A percentile compares a stretch with the other conserved stretches of the same genome.
Evolutionary conservation across 257 asterid genomes (phyloP).

Genomic region (Solanum lignicaule): DNA sequence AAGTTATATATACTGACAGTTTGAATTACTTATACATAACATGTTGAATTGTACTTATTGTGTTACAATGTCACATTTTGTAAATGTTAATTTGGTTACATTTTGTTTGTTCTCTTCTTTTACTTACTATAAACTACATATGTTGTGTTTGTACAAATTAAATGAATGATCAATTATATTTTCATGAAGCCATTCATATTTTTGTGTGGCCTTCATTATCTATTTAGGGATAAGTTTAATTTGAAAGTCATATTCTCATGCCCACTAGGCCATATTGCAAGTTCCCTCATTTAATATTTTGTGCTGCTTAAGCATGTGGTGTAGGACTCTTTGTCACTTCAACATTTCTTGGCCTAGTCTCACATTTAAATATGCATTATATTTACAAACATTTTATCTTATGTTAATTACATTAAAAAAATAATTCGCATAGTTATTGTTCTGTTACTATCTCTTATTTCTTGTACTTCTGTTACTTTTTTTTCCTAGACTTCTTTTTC

Average conservation of each 20-base stretch:
- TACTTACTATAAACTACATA: background rate
- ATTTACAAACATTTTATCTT: background rate
- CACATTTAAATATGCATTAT: background rate
- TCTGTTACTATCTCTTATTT: background rate
- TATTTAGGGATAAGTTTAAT: background rate
- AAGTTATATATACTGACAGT: background rate
- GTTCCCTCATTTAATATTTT: background rate
- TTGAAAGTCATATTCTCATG: background rate
- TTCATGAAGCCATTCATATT: background rate
- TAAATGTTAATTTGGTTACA: background rate
- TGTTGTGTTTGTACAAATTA: background rate
- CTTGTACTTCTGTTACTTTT: background rate
- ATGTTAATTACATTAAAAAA: background rate
- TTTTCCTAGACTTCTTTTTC: too few relatives aligned
- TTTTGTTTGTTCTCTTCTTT: background rate
- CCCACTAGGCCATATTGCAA: background rate
- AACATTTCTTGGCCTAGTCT: background rate
- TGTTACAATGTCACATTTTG: background rate
- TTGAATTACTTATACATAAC: background rate
- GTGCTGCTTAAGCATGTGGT: background rate
- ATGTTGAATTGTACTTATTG: background rate
- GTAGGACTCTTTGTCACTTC: background rate
- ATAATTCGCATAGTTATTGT: background rate
- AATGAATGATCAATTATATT: background rate
- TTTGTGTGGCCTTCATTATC: background rate